Evolutionary conservation across 1,139 yeast species (phyloP).

Genomic region (Kluyveromyces marxianus): DNA sequence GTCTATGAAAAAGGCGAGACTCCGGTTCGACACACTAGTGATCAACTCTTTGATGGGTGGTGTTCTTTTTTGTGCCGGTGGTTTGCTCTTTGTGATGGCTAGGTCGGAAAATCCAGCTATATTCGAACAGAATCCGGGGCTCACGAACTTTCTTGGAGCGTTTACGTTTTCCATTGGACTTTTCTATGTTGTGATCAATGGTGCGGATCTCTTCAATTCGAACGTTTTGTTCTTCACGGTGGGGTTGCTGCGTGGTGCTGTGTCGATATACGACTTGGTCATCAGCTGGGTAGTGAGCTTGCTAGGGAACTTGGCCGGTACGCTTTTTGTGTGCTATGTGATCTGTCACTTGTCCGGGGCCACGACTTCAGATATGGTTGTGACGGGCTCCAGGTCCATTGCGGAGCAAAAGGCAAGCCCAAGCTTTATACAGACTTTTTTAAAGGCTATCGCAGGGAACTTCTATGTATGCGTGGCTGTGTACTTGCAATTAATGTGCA

Average conservation of each 20-base stretch:
- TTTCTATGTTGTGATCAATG: conserved; percentile 65
- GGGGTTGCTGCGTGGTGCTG: conserved; percentile 62
- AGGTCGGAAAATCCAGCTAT: conserved; percentile 45
- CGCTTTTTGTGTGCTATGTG: conserved; percentile 56
- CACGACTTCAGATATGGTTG: conserved; percentile 35
- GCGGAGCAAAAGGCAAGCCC: conserved; percentile 41
- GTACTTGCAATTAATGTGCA: conserved; percentile 67
- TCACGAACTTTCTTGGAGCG: conserved; percentile 48
- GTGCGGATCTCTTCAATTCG: conserved; percentile 67
- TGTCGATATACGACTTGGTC: conserved; percentile 49
- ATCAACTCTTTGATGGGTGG: conserved; percentile 68
- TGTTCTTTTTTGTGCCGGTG: conserved; percentile 60
- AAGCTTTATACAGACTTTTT: conserved; percentile 50
- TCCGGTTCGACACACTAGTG: conserved; percentile 47
- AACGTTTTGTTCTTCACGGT: conserved; percentile 63
- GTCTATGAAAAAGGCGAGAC: conserved; percentile 70
- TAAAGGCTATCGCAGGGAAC: conserved; percentile 68
- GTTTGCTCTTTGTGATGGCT: conserved; percentile 55
- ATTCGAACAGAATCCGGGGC: conserved; percentile 42
- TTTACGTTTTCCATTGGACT: conserved; percentile 58
- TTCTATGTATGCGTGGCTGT: conserved; percentile 69
- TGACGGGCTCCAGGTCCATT: conserved; percentile 41
- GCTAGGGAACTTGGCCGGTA: conserved; percentile 56
- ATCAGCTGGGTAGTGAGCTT: conserved; percentile 69
- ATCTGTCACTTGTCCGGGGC: conserved; percentile 50